Evolutionary conservation across 192 early-diverging fungal species (phyloP), one percentile per base, ranked within the genome.

Genomic region (Funneliformis mosseae): DNA sequence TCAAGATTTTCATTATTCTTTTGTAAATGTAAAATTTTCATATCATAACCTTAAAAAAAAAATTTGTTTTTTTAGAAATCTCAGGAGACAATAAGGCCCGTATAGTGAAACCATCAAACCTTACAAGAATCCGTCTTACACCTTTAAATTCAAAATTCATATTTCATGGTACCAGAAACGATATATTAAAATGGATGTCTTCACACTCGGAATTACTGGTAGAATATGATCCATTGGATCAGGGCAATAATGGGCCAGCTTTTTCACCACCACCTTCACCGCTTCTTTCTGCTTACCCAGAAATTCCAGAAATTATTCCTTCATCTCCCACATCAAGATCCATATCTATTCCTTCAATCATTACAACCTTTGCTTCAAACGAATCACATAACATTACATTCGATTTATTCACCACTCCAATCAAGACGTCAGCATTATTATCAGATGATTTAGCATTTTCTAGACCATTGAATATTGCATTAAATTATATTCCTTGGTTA

Each of bases 141-240:
- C 76, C 76, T n/a, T 9, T 3, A 63, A 18, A 43, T 25, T 42
- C 59, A 62, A 77, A 43, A 64, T 77, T 77, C 27, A 4, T 77
- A 64, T 77, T 77, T 39, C 27, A 43, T 27, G 76, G 76, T 39
- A 77, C 76, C 66, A 7, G 76, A 62, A 11, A 38, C 27, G 39
- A 45, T 9, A 77, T 77, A 14, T 61, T 77, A 41, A 39, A 77
- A 77, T 77, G 76, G 76, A 77, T 77, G 76, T 12, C 39, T 1
- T 18, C 14, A 45, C 21, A 77, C 23, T 46, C 46, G 16, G 39
- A 25, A 1, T 16, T 77, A 45, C 23, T 43, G 5, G 63, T 77
- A 64, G 63, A 67, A 77, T 77, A 77, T 66, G 74, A 38, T 76
- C 74, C 74, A 28, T 14, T 33, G 10, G 55, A 25, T 8, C 8